phyloP scores from a whole-genome alignment of 1,284 basidiomycete species.

The Athelia psychrophila region DNA sequence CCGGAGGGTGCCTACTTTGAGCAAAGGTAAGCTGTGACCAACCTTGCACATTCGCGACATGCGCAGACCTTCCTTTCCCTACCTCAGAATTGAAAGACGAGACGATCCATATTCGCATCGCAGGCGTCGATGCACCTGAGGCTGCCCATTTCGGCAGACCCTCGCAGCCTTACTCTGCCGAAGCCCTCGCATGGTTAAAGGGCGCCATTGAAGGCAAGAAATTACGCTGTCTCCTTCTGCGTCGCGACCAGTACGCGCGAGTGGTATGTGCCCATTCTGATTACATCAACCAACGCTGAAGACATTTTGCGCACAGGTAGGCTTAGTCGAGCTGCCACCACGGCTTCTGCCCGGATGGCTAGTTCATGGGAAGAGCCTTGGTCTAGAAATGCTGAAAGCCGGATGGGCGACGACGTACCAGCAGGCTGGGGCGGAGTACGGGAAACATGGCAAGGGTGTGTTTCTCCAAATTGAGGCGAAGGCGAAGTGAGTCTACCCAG shows the following conservation, averaged over 20 bases:
- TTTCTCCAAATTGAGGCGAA: conserved; percentile 58
- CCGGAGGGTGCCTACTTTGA: conserved; percentile 52
- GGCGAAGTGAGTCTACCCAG: conserved; percentile 67
- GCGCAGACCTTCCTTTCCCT: not conserved
- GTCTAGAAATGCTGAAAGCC: conserved; percentile 74
- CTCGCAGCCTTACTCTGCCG: conserved; percentile 67
- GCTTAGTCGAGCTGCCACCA: conserved; percentile 49
- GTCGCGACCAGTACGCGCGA: conserved; percentile 80
- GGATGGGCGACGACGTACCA: conserved; percentile 78
- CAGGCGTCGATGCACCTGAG: conserved; percentile 90
- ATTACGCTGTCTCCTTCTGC: conserved; percentile 67
- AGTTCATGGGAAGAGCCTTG: conserved; percentile 52
- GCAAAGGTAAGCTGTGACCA: conserved; percentile 48
- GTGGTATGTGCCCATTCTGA: conserved; percentile 48
- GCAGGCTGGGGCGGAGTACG: conserved; percentile 78
- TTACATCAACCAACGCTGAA: not conserved
- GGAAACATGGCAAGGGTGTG: conserved; percentile 58
- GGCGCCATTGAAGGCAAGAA: conserved; percentile 49
- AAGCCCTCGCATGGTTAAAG: conserved; percentile 74
- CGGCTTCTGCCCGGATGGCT: conserved; percentile 47
- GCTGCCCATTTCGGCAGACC: conserved; percentile 79
- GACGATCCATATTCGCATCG: conserved; percentile 83
- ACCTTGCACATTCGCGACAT: no score
- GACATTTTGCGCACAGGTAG: conserved; percentile 51
- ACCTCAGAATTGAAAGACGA: conserved; percentile 66